Conservation (phyloP, 306 rosid species). For the Prosopis cineraria region DNA sequence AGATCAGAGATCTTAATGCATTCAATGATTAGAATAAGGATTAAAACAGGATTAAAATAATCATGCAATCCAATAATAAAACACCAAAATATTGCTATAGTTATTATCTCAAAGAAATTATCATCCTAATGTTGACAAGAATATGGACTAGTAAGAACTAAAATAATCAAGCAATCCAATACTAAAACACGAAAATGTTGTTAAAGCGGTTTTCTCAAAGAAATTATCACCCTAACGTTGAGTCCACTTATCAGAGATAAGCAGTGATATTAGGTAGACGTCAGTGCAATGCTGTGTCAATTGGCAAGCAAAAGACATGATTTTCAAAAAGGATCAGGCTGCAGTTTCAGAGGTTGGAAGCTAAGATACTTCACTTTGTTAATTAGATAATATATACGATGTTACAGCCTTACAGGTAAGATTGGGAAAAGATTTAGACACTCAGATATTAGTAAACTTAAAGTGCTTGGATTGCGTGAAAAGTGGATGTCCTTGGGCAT, state of each 20-base stretch:
- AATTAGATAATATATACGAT: not conserved
- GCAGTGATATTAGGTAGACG: not conserved
- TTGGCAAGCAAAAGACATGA: not conserved
- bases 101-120: not conserved
- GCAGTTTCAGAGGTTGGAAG: not conserved
- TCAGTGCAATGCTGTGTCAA: not conserved
- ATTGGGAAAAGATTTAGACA: not conserved
- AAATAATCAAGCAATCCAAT: not conserved
- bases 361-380: not conserved
- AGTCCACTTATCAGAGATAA: not conserved
- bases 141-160: not conserved
- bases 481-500: not conserved
- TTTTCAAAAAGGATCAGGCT: not conserved
- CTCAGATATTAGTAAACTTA: not conserved
- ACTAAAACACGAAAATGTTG: not conserved
- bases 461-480: not conserved
- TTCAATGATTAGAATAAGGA: not conserved
- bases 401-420: not conserved
- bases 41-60: not conserved
- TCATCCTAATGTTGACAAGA: not conserved
- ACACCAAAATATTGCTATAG: not conserved
- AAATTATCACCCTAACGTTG: not conserved
- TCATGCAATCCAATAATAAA: not conserved
- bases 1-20: slow-evolving; percentile 5
- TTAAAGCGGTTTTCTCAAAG: not conserved